A percentile compares a stretch with the other conserved stretches of the same genome.
Conservation (phyloP, 345 rosid species). For the Citrus glauca region DNA sequence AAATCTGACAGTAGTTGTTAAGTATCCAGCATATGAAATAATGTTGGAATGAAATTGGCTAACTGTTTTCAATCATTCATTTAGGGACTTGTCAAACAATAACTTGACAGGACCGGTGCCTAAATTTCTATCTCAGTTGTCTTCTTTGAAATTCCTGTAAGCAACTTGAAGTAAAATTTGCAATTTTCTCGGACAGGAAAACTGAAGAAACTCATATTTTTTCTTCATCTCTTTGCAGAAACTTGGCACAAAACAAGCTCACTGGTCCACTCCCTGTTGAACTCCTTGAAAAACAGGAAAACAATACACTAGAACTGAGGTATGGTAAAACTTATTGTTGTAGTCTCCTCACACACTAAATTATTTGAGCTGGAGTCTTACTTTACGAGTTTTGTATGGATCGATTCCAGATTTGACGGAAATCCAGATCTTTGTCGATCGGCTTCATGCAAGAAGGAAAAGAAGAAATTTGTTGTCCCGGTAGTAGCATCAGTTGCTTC, state of each 20-base stretch:
- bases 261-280: constrained; percentile 42
- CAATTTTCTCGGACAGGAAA: background rate
- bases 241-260: constrained; percentile 36
- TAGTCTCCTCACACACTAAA: no score
- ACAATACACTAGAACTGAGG: constrained; percentile 35
- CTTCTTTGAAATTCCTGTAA: constrained; percentile 18
- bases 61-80: background rate
- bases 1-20: background rate
- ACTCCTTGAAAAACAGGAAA: constrained; percentile 35
- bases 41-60: background rate
- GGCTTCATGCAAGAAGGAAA: constrained; percentile 33
- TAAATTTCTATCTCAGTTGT: constrained; percentile 16
- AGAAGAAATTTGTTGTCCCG: constrained; percentile 29
- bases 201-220: background rate
- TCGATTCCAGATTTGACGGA: constrained; percentile 27
- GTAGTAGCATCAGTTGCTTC: constrained; percentile 26
- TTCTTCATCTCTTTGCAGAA: constrained; percentile 22
- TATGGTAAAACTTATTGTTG: background rate
- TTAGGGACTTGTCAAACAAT: constrained; percentile 31
- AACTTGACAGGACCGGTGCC: constrained; percentile 24
- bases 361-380: no score
- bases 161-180: background rate
- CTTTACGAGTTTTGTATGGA: background rate
- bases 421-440: constrained; percentile 39
- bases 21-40: background rate